These are phyloP conservation scores for Comarum palustre DNA, from an alignment of 306 rosid genomes.

Conservation along the genomic window DNA sequence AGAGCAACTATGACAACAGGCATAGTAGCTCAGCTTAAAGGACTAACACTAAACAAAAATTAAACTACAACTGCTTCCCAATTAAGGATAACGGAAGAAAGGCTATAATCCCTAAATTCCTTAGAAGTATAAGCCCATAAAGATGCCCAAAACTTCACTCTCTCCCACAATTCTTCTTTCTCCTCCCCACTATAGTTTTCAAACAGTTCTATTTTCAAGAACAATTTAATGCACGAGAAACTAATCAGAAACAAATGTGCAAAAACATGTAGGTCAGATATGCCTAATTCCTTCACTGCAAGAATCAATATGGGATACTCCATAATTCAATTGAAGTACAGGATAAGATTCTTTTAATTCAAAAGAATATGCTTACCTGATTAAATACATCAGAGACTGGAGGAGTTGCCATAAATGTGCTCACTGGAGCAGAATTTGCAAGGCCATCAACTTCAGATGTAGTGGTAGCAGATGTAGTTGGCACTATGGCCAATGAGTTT, in stretches of 20 bases:
- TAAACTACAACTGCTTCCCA: too few relatives aligned
- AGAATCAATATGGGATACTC: background rate
- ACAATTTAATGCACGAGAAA: background rate
- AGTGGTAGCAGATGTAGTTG: constrained; percentile 44
- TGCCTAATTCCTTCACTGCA: background rate
- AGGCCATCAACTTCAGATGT: constrained; percentile 40
- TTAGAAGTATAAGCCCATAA: too few relatives aligned
- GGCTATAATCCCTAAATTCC: too few relatives aligned
- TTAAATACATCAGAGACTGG: constrained; percentile 41
- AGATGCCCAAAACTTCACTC: too few relatives aligned
- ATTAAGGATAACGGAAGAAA: too few relatives aligned
- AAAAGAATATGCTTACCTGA: constrained; percentile 48
- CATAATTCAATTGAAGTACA: background rate
- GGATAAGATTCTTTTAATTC: constrained; percentile 8
- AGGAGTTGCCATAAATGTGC: constrained; percentile 44
- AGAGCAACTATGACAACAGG: too few relatives aligned
- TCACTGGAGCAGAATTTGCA: constrained; percentile 35
- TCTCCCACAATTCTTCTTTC: too few relatives aligned
- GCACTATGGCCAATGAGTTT: constrained; percentile 66
- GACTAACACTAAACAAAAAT: too few relatives aligned
- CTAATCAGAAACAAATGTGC: background rate
- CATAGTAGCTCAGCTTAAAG: too few relatives aligned
- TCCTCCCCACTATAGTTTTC: too few relatives aligned
- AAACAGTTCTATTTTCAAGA: too few relatives aligned
- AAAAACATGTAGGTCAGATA: background rate